Evolutionary conservation across 768 basidiomycete species (phyloP).

Genomic region (Sistotremastrum suecicum): DNA sequence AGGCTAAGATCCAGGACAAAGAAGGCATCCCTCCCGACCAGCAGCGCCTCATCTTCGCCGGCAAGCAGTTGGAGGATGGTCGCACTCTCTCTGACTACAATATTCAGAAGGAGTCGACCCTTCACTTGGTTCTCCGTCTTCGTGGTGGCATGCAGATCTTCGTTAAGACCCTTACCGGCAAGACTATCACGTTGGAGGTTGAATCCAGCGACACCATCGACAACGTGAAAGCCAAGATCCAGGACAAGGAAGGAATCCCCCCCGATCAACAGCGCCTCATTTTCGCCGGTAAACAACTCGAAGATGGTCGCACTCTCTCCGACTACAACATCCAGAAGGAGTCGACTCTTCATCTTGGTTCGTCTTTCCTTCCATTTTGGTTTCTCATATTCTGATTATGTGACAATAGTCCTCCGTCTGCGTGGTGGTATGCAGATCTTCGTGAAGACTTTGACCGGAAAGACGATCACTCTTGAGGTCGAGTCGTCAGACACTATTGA

Average conservation of each 20-base stretch:
- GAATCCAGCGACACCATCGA: constrained; percentile 91
- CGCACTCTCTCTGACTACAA: constrained; percentile 82
- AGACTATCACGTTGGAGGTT: constrained; percentile 91
- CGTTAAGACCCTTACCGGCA: constrained; percentile 77
- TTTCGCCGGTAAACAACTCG: constrained; percentile 34
- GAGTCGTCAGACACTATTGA: constrained; percentile 67
- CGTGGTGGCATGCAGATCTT: constrained; percentile 90
- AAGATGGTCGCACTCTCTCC: constrained; percentile 32
- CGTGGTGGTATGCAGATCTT: constrained; percentile 75
- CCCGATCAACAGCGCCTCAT: constrained; percentile 34
- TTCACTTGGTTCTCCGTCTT: constrained; percentile 70
- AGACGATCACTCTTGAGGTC: constrained; percentile 66
- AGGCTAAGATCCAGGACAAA: constrained; percentile 74
- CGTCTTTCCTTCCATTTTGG: constrained; percentile 1
- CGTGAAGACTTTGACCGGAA: constrained; percentile 59
- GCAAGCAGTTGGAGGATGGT: constrained; percentile 90
- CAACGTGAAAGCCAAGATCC: constrained; percentile 50
- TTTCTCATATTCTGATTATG: not conserved
- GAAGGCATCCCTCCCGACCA: constrained; percentile 79
- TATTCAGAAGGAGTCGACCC: constrained; percentile 81
- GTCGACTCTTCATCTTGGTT: constrained; percentile 49
- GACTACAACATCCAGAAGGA: constrained; percentile 79
- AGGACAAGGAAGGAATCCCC: constrained; percentile 34
- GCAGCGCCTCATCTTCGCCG: constrained; percentile 85
- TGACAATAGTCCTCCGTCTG: constrained; percentile 47